These are phyloP conservation scores for Penicillium silybi DNA, from an alignment of 495 filamentous ascomycete genomes.

Conservation along the genomic window DNA sequence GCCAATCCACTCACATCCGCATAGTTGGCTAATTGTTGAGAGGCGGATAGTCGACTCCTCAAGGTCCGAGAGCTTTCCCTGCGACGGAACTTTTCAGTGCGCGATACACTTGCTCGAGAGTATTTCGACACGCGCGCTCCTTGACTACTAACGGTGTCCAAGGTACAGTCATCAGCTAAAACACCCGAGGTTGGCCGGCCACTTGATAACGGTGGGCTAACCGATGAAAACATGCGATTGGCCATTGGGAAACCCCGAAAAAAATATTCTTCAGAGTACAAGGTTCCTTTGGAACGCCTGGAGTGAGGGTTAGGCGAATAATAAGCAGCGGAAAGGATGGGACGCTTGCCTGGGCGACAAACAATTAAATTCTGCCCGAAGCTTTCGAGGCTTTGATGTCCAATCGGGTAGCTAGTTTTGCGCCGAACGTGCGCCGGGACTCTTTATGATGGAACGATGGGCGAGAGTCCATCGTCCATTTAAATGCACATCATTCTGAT, in stretches of 20 bases:
- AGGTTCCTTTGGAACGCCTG: constrained; percentile 12
- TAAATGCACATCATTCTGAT: constrained; percentile 9
- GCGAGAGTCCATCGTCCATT: constrained; percentile 6
- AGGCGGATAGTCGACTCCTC: constrained; percentile 4
- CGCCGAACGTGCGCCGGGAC: not conserved
- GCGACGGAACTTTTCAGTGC: constrained; percentile 9
- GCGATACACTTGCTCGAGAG: constrained; percentile 9
- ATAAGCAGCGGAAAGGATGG: not conserved
- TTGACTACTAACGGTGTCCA: constrained; percentile 23
- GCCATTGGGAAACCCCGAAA: constrained; percentile 21
- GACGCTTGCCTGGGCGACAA: constrained; percentile 12
- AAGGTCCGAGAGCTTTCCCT: constrained; percentile 7
- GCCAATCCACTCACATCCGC: not conserved
- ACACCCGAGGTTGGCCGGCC: constrained; percentile 20
- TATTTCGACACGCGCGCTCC: constrained; percentile 11
- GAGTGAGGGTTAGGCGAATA: constrained; percentile 1
- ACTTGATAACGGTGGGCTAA: constrained; percentile 17
- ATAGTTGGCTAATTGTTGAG: not conserved
- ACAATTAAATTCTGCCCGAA: not conserved
- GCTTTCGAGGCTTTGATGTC: constrained; percentile 2
- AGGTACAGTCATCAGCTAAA: constrained; percentile 17
- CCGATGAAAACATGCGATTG: constrained; percentile 21
- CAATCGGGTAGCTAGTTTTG: constrained; percentile 1
- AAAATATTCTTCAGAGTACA: constrained; percentile 16
- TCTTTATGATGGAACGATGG: constrained; percentile 1